Conservation (phyloP, 2,329 filamentous ascomycete species). For the Cryphonectria nitschkei region DNA sequence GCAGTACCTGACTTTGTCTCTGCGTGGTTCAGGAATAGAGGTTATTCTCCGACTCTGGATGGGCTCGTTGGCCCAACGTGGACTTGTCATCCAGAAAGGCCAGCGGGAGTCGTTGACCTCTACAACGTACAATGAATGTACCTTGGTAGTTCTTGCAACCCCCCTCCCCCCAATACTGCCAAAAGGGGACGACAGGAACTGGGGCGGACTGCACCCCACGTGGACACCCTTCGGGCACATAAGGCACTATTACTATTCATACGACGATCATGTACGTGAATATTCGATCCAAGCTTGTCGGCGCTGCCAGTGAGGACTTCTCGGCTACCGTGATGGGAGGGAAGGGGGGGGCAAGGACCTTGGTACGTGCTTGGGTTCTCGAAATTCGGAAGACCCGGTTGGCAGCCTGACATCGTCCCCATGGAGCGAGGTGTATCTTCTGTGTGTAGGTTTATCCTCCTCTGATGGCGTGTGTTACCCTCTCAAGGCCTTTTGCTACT, state of each 20-base stretch:
- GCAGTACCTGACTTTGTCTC: background rate
- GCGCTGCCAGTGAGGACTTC: slow-evolving; percentile 16
- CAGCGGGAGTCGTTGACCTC: background rate
- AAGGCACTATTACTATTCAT: slow-evolving; percentile 1
- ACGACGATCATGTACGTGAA: slow-evolving; percentile 6
- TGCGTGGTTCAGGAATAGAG: background rate
- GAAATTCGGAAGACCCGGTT: too few species aligned
- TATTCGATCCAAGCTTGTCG: slow-evolving; percentile 16
- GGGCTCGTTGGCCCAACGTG: too few species aligned
- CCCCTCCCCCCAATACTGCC: background rate
- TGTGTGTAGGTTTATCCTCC: too few species aligned
- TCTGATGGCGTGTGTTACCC: too few species aligned
- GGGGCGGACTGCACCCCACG: background rate
- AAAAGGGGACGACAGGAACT: background rate
- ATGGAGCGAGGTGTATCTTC: too few species aligned
- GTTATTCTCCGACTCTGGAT: background rate
- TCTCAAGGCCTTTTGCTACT: too few species aligned
- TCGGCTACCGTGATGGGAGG: too few species aligned
- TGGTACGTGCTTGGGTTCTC: too few species aligned
- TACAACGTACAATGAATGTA: background rate
- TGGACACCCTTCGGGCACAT: background rate
- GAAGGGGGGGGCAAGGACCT: too few species aligned
- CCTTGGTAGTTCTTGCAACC: background rate
- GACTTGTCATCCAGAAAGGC: background rate
- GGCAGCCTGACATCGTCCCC: too few species aligned